Evolutionary conservation across 768 basidiomycete genomes (phyloP).

Genomic region (Rhizopogon salebrosus): DNA sequence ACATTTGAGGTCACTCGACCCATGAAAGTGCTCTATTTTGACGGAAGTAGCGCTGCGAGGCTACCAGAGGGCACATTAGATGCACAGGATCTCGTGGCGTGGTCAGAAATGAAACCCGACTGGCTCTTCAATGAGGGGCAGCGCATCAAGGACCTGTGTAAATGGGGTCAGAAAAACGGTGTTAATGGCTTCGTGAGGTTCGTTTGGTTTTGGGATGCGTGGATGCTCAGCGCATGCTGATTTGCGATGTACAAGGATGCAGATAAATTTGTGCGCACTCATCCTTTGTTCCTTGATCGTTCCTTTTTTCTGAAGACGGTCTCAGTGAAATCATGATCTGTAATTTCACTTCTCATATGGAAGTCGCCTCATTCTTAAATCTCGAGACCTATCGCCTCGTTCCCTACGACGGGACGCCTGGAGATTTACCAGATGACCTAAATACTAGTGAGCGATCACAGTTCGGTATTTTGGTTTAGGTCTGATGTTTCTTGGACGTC

Average conservation of each 20-base stretch:
- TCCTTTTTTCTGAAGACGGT: background rate
- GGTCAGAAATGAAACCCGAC: slow-evolving; percentile 21
- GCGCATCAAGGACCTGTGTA: slow-evolving; percentile 25
- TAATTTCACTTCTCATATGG: slow-evolving; percentile 36
- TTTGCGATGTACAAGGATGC: slow-evolving; percentile 38
- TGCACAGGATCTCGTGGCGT: slow-evolving; percentile 31
- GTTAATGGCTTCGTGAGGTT: slow-evolving; percentile 31
- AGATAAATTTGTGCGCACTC: slow-evolving; percentile 41
- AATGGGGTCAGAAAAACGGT: slow-evolving; percentile 25
- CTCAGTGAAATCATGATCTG: slow-evolving; percentile 45
- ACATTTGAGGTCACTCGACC: slow-evolving; percentile 21
- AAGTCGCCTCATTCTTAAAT: slow-evolving; percentile 34
- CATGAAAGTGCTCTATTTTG: slow-evolving; percentile 31
- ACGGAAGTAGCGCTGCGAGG: slow-evolving; percentile 26
- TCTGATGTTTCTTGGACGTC: background rate
- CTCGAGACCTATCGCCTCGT: slow-evolving; percentile 9
- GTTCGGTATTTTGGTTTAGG: background rate
- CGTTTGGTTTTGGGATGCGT: slow-evolving; percentile 17
- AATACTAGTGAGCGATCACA: background rate
- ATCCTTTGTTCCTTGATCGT: background rate
- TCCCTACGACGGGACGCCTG: too few relatives aligned
- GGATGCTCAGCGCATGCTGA: background rate
- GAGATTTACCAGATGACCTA: background rate
- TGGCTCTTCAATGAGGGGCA: slow-evolving; percentile 13
- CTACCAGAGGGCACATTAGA: slow-evolving; percentile 27